These are phyloP conservation scores for Fusarium sp. DNA, from an alignment of 2,329 filamentous ascomycete species.

Conservation along the genomic window DNA sequence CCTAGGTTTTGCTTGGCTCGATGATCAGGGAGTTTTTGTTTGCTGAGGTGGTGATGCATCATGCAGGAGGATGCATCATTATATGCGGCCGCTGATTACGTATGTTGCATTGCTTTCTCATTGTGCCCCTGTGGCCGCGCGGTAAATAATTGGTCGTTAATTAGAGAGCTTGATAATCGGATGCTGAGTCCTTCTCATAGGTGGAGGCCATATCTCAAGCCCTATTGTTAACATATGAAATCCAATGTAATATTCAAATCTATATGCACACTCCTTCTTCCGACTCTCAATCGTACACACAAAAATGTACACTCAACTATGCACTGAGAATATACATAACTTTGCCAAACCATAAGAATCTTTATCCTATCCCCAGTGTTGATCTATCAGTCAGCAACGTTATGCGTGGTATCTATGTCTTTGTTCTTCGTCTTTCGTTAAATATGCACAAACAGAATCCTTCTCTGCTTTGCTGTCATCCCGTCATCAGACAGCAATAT, in stretches of 20 bases:
- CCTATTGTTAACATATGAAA: not conserved
- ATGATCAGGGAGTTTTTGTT: slow-evolving; percentile 9
- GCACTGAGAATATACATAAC: slow-evolving; percentile 6
- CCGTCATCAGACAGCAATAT: slow-evolving; percentile 27
- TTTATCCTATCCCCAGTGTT: slow-evolving; percentile 4
- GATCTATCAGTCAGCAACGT: slow-evolving; percentile 31
- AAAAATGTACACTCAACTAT: not conserved
- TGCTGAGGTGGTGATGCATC: slow-evolving; percentile 34
- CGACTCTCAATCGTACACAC: not conserved
- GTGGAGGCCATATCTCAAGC: not conserved
- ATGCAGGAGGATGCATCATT: slow-evolving; percentile 48
- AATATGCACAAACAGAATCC: slow-evolving; percentile 1
- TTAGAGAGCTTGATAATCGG: not conserved
- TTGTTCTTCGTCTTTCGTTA: slow-evolving; percentile 16
- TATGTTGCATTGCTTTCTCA: slow-evolving; percentile 19
- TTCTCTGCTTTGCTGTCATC: slow-evolving; percentile 1
- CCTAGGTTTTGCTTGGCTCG: slow-evolving; percentile 10
- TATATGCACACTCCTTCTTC: slow-evolving; percentile 17
- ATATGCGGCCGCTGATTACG: slow-evolving; percentile 19
- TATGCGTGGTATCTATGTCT: slow-evolving; percentile 41
- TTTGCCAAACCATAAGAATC: slow-evolving; percentile 7
- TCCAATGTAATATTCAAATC: not conserved
- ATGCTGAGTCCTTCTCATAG: not conserved
- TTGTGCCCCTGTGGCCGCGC: slow-evolving; percentile 14
- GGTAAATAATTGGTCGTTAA: not conserved